Base-by-base conservation (phyloP, 306 rosid species). In the Castanea crenata region DNA sequence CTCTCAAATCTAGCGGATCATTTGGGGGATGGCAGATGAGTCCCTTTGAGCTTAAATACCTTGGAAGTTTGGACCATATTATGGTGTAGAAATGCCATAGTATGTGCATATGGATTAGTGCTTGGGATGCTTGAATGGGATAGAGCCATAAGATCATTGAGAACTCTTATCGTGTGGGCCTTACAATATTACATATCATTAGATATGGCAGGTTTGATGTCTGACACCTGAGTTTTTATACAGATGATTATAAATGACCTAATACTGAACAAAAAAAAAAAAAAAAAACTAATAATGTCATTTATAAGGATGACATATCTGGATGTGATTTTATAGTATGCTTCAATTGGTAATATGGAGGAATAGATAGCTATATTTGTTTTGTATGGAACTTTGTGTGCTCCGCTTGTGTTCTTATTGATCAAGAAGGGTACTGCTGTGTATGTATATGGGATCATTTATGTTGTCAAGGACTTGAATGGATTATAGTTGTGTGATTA, bases 401-500 rank as follows among this genome's bases (percentile, higher is more conserved):
- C 70, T 6, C 21, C 31, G 46, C 19, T 29, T 64, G 13, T 64
- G 27, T 13, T 35, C 52, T 34, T 67, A 8, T 18, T 19, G 23
- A 34, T 18, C 71, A 67, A 18, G 21, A 6, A 10, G 44, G 32
- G 54, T 55, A 23, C 19, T 61, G 11, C 15, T 19, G 9, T 64
- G 27, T 35, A 19, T 34, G 51, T 68, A 4, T 35, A 10, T 34
- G 52, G 54, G 6, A 7, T 34, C 59, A 34, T 23, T 4, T 81
- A 29, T 78, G 10, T 55, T 62, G 56, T 76, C 52, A 71, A 74
- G n/a, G 46, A 27, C 46, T 68, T 58, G 18, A 46, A 54, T 65
- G 67, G 68, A 52, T 34, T 82, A 20, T 69, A 20, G 27, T 67
- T 19, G 23, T 64, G 38, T 52, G 79, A 83, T 65, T 71, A 52